Conservation (phyloP, 306 rosid species). For the Vigna mungo region DNA sequence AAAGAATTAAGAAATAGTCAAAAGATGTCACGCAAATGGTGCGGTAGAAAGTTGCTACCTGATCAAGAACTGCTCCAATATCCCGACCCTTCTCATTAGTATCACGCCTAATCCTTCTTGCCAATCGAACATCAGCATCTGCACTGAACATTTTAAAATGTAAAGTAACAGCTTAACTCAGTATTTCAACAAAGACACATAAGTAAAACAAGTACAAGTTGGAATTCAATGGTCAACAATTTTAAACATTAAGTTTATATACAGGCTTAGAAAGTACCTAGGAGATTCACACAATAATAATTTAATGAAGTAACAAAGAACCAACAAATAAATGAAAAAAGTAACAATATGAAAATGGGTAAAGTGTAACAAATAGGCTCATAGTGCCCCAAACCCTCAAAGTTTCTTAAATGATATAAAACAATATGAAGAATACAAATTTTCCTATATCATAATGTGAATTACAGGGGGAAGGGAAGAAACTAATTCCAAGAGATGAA, state of each 20-base stretch:
- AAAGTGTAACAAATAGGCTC: background rate
- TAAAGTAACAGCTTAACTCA: conserved; percentile 66
- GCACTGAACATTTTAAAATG: conserved; percentile 83
- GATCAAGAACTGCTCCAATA: conserved; percentile 94
- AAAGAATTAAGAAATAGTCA: background rate
- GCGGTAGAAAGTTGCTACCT: conserved; percentile 60
- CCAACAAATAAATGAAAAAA: conserved; percentile 4
- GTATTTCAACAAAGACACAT: conserved; percentile 40
- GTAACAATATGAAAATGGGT: background rate
- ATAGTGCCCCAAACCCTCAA: background rate
- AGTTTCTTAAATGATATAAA: conserved; percentile 1
- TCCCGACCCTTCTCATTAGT: conserved; percentile 86
- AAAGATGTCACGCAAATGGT: conserved; percentile 12
- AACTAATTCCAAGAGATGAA: background rate
- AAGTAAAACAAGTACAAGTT: background rate
- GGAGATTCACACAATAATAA: background rate
- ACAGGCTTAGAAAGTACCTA: conserved; percentile 30
- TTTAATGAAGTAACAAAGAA: conserved; percentile 3
- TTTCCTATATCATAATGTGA: conserved; percentile 2
- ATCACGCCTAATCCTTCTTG: conserved; percentile 98
- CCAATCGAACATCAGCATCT: conserved; percentile 99
- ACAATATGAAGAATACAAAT: conserved; percentile 14
- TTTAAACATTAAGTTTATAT: conserved; percentile 58
- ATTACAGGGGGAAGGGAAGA: background rate
- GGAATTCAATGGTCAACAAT: conserved; percentile 35